Evolutionary conservation across 73 alveolate species (phyloP).

Genomic region (Tetrahymena borealis): DNA sequence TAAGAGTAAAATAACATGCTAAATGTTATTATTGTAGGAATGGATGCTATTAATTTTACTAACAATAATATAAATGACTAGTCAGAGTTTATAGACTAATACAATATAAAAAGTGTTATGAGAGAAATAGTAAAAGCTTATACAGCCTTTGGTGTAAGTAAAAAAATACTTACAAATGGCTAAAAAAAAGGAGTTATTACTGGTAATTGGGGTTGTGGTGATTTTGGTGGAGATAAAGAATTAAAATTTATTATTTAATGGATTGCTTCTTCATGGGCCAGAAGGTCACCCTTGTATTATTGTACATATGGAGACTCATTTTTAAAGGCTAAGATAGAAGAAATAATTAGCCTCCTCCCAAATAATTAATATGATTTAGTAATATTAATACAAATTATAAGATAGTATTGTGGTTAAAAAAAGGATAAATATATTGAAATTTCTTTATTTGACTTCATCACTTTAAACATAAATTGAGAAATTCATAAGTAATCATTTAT

Average conservation of each 20-base stretch:
- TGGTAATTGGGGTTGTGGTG: constrained; percentile 90
- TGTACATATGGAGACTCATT: neutral
- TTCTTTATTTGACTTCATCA: too few relatives aligned
- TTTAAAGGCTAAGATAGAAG: neutral
- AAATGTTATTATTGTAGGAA: neutral
- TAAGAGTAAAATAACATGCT: neutral
- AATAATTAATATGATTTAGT: neutral
- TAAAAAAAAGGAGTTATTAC: constrained; percentile 41
- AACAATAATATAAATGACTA: neutral
- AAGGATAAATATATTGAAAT: too few relatives aligned
- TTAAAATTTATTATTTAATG: constrained; percentile 64
- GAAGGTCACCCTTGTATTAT: neutral
- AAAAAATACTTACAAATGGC: neutral
- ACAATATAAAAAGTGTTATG: neutral
- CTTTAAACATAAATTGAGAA: too few relatives aligned
- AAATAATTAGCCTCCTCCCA: neutral
- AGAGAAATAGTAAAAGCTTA: constrained; percentile 69
- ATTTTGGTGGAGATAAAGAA: constrained; percentile 58
- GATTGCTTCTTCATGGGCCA: constrained; percentile 62
- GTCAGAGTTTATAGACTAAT: neutral
- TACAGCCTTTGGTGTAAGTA: constrained; percentile 35
- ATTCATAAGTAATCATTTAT: too few relatives aligned
- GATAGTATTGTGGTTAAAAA: too few relatives aligned
- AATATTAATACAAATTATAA: neutral
- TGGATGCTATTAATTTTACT: neutral